Evolutionary conservation across 768 basidiomycete species (phyloP).

Genomic region (Leccinellum rugosiceps): DNA sequence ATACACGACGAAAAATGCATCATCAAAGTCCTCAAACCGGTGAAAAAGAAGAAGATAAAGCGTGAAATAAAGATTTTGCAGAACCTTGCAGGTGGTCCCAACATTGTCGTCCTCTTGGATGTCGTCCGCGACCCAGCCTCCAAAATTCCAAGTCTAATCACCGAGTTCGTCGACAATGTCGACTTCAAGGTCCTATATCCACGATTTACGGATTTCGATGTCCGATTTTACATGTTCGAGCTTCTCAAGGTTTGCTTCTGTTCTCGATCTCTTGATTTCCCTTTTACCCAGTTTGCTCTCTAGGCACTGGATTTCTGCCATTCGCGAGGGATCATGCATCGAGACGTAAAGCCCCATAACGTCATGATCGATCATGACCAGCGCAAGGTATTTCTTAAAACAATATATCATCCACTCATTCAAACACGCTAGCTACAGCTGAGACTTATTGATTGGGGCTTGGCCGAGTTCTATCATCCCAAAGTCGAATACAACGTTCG

Average conservation of each 20-base stretch:
- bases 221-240: conserved; percentile 95
- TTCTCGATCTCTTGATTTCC: conserved; percentile 1
- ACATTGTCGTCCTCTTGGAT: conserved; percentile 89
- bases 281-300: background rate
- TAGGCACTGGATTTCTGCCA: conserved; percentile 97
- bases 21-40: conserved; percentile 97
- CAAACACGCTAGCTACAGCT: conserved; percentile 48
- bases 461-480: conserved; percentile 98
- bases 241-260: conserved; percentile 70
- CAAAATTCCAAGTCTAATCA: conserved; percentile 95
- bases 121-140: conserved; percentile 95
- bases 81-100: conserved; percentile 94
- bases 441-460: conserved; percentile 96
- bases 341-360: conserved; percentile 98
- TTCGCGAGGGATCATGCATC: conserved; percentile 98
- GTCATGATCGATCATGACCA: conserved; percentile 99
- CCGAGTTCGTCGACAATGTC: conserved; percentile 97
- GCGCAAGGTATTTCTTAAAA: conserved; percentile 62
- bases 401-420: conserved; percentile 6
- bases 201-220: conserved; percentile 92
- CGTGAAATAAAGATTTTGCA: conserved; percentile 98
- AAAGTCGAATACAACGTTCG: conserved; percentile 98
- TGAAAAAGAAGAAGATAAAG: conserved; percentile 99
- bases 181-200: conserved; percentile 97
- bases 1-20: conserved; percentile 92